These are phyloP conservation scores for Thymus quinquecostatus DNA, from an alignment of 257 asterid species.

Conservation along the genomic window DNA sequence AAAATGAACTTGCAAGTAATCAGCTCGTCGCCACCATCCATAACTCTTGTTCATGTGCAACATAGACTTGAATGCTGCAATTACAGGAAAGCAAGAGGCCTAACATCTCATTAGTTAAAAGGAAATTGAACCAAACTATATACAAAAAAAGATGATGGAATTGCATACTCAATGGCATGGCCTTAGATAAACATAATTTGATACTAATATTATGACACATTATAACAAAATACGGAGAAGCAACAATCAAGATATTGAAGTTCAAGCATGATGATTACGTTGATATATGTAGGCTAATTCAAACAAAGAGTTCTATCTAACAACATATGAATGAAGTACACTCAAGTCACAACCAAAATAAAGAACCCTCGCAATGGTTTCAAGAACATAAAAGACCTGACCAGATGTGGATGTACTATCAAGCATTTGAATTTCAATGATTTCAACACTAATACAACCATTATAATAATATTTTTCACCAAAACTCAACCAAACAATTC, in stretches of 20 bases:
- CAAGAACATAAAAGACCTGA: slow-evolving; percentile 54
- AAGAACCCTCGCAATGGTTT: slow-evolving; percentile 98
- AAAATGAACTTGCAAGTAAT: slow-evolving; percentile 95
- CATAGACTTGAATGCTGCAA: slow-evolving; percentile 95
- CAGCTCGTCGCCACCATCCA: slow-evolving; percentile 99
- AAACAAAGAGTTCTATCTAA: not conserved
- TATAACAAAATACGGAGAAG: not conserved
- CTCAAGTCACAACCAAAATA: slow-evolving; percentile 76
- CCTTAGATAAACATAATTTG: slow-evolving; percentile 4
- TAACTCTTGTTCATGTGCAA: slow-evolving; percentile 94
- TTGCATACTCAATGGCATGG: not conserved
- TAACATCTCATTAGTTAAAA: slow-evolving; percentile 20
- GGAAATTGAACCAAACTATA: too few species aligned
- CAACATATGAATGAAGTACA: slow-evolving; percentile 19
- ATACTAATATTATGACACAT: not conserved
- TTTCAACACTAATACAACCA: too few species aligned
- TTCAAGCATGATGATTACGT: not conserved
- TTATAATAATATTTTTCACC: too few species aligned
- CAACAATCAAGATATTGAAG: slow-evolving; percentile 9
- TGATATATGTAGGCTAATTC: slow-evolving; percentile 8
- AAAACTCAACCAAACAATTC: too few species aligned
- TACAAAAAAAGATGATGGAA: not conserved
- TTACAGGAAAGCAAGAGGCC: slow-evolving; percentile 21
- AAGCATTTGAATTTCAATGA: too few species aligned
- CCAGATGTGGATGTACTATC: too few species aligned